A percentile compares a stretch with the other conserved stretches of the same genome.
phyloP scores from a whole-genome alignment of 306 rosid genomes.

The Trifolium dubium region DNA sequence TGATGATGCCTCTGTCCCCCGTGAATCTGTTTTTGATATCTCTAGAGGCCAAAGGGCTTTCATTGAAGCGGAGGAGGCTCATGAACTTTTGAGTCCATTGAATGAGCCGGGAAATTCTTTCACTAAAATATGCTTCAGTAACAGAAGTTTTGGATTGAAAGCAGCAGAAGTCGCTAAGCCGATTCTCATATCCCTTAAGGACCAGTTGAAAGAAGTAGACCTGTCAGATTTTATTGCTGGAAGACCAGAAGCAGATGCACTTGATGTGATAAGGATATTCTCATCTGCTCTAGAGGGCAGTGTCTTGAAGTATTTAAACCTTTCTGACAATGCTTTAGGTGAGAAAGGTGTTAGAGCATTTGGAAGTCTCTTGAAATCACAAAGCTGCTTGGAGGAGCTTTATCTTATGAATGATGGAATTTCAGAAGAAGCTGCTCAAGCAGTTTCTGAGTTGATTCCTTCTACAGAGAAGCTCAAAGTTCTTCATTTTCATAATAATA shows the following conservation, averaged over 20 bases:
- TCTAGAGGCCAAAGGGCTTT: conserved; percentile 77
- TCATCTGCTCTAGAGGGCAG: conserved; percentile 77
- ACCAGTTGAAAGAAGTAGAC: conserved; percentile 82
- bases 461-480: conserved; percentile 77
- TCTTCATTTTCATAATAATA: conserved; percentile 82
- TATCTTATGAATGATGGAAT: conserved; percentile 88
- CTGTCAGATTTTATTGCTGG: conserved; percentile 88
- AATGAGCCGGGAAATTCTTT: conserved; percentile 71
- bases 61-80: conserved; percentile 84
- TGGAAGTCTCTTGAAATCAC: conserved; percentile 79
- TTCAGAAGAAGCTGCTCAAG: conserved; percentile 87
- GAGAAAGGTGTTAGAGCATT: conserved; percentile 94
- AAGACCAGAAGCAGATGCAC: conserved; percentile 82
- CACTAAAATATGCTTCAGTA: conserved; percentile 94
- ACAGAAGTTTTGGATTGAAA: conserved; percentile 75
- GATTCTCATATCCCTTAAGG: conserved; percentile 68
- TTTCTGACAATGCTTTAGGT: conserved; percentile 88
- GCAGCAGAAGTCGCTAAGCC: conserved; percentile 77
- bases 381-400: conserved; percentile 74
- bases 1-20: conserved; percentile 39
- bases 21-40: conserved; percentile 70
- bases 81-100: conserved; percentile 70
- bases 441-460: conserved; percentile 78
- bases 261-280: conserved; percentile 76
- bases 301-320: conserved; percentile 68